These are phyloP conservation scores for Tricholoma sp. DNA, from an alignment of 768 basidiomycete species.

Conservation along the genomic window DNA sequence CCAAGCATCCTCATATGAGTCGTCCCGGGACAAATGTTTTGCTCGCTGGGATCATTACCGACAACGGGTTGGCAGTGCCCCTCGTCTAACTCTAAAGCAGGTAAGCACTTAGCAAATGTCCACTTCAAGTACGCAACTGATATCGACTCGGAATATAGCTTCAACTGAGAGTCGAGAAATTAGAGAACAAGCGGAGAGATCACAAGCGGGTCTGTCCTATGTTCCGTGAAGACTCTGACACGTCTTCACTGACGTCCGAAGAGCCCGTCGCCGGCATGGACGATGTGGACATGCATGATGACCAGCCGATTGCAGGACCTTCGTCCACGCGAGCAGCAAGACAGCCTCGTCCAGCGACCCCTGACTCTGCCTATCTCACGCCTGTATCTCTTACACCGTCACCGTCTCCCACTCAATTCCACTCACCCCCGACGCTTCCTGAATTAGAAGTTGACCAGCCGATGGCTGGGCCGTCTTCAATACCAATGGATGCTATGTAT, in stretches of 20 bases:
- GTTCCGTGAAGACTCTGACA: neutral
- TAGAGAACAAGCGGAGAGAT: neutral
- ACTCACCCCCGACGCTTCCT: neutral
- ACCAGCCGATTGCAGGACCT: neutral
- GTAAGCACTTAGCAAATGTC: neutral
- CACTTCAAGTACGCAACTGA: neutral
- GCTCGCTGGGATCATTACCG: slow-evolving; percentile 9
- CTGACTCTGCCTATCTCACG: neutral
- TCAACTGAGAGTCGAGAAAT: neutral
- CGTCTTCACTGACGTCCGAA: neutral
- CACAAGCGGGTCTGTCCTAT: neutral
- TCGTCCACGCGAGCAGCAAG: neutral
- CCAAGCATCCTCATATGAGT: neutral
- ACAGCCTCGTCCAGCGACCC: neutral
- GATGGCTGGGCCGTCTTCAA: neutral
- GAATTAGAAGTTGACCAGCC: neutral
- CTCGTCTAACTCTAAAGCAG: slow-evolving; percentile 2
- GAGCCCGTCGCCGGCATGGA: neutral
- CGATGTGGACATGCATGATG: neutral
- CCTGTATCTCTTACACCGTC: neutral
- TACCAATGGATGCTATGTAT: neutral
- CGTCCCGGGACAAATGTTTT: neutral
- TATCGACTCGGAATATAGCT: neutral
- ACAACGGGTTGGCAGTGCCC: slow-evolving; percentile 2
- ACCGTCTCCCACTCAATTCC: neutral